Evolutionary conservation across 768 basidiomycete species (phyloP), one percentile per base, ranked within the genome.

Genomic region (Tubosaeta brunneosetosa): DNA sequence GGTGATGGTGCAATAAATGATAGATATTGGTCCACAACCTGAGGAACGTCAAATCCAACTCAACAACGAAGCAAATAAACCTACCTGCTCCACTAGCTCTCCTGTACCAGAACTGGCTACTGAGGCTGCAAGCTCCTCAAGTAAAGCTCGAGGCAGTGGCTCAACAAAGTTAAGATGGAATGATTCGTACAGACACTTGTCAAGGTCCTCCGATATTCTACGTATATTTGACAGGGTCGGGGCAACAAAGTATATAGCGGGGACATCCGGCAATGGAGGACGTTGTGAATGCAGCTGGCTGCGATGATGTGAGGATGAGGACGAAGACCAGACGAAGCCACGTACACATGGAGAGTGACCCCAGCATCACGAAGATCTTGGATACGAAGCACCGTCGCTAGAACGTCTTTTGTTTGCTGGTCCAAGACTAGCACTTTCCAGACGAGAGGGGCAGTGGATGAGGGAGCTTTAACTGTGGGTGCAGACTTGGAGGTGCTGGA

Each of bases 361-460:
- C 97, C 97, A 45, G 91, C 90, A 63, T 98, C 95, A 51, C 97
- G 81, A 56, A 99, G 77, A 72, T 98, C 97, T 70, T 97, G 94
- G 7, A 99, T 97, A 49, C 94, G 84, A 58, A 99, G 73, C 17
- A 93, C 88, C 1, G 95, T 98, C 14, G 97, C 97, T 34, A 99
- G 78, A 19, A 98, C 86, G 67, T 98, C 97, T 69, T 98, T 97
- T 22, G 93, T 95, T 61, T 88, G 81, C 64, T 97, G 92, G 69
- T 99, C 97, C 50, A 99, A 75, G 2, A 99, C 86, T 10, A 99
- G 74, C 13, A 98, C 85, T 71, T 99, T 99, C 95, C 97, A 99
- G 5, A 97, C 85, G 6, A 92, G 84, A 29, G 92, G 90, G 0
- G 80, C 83, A 12, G 78, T 76, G 26, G 78, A 69, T 7, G 78